A percentile compares a stretch with the other conserved stretches of the same genome.
phyloP scores from a whole-genome alignment of 2,329 filamentous ascomycete genomes.

The Fusarium staphyleae region DNA sequence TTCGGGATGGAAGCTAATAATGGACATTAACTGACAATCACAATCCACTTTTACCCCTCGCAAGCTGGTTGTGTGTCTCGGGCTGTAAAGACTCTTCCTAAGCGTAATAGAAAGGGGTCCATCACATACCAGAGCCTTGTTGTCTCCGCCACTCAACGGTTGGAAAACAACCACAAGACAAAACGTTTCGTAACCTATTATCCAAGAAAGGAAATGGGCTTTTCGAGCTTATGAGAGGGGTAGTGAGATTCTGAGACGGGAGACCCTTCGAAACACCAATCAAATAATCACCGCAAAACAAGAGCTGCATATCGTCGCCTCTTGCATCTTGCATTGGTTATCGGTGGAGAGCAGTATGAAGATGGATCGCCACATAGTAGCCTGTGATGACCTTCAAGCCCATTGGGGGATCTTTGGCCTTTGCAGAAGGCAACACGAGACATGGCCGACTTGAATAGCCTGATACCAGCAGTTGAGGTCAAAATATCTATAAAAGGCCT shows the following conservation, averaged over 20 bases:
- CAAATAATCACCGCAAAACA: background rate
- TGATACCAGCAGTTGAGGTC: rapidly evolving
- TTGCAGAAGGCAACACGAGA: rapidly evolving
- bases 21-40: background rate
- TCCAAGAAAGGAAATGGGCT: background rate
- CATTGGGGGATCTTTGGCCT: rapidly evolving
- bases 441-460: rapidly evolving
- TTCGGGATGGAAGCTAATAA: background rate
- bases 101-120: background rate
- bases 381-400: background rate
- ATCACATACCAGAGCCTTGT: conserved; percentile 22
- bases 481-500: conserved; percentile 12
- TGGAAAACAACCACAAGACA: background rate
- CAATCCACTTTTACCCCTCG: background rate
- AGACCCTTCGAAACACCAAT: background rate
- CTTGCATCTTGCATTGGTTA: background rate
- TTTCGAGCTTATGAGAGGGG: background rate
- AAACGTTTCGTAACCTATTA: background rate
- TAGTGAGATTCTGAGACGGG: background rate
- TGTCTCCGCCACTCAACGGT: background rate
- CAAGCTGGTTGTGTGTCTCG: background rate
- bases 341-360: background rate
- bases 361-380: background rate
- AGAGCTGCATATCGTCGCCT: background rate
- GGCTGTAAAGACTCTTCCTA: background rate